Evolutionary conservation across 2,329 filamentous ascomycete genomes (phyloP).

Genomic region (Sphaceloma murrayae): DNA sequence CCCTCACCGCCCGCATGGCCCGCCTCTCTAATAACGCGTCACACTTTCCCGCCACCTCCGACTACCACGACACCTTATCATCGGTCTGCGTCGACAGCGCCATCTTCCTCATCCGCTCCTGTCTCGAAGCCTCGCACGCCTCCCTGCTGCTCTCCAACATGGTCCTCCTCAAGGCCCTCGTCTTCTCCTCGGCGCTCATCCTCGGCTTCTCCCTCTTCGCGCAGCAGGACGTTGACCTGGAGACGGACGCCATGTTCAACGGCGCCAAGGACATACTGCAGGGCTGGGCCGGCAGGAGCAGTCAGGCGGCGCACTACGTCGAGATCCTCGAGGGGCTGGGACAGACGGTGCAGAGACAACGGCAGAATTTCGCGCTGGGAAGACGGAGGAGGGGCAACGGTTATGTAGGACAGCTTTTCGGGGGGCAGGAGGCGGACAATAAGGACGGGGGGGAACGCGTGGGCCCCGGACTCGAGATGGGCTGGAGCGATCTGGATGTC

Average conservation of each 20-base stretch:
- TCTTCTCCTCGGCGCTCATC: slow-evolving; percentile 49
- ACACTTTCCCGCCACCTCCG: no score
- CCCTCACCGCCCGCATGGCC: slow-evolving; percentile 34
- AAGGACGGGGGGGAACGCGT: no score
- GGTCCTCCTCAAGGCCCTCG: slow-evolving; percentile 48
- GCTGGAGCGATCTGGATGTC: slow-evolving; percentile 7
- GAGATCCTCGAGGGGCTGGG: slow-evolving; percentile 40
- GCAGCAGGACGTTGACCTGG: slow-evolving; percentile 36
- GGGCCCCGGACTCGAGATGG: no score
- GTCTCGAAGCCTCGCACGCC: slow-evolving; percentile 39
- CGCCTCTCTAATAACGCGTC: not conserved
- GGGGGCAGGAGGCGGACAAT: no score
- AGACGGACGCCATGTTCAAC: slow-evolving; percentile 42
- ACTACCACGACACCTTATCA: slow-evolving; percentile 36
- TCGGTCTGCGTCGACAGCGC: slow-evolving; percentile 48
- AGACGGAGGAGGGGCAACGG: slow-evolving; percentile 1
- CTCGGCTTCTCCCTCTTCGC: slow-evolving; percentile 49
- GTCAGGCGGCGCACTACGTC: slow-evolving; percentile 49
- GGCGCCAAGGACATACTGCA: slow-evolving; percentile 43
- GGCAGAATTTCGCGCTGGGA: slow-evolving; percentile 8
- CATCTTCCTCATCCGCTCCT: slow-evolving; percentile 47
- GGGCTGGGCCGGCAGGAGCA: slow-evolving; percentile 41
- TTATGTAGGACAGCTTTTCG: slow-evolving; percentile 10
- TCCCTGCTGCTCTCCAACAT: slow-evolving; percentile 44
- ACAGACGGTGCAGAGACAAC: slow-evolving; percentile 2